Conservation (phyloP, 179 eudicot species). For the Gypsophila paniculata region DNA sequence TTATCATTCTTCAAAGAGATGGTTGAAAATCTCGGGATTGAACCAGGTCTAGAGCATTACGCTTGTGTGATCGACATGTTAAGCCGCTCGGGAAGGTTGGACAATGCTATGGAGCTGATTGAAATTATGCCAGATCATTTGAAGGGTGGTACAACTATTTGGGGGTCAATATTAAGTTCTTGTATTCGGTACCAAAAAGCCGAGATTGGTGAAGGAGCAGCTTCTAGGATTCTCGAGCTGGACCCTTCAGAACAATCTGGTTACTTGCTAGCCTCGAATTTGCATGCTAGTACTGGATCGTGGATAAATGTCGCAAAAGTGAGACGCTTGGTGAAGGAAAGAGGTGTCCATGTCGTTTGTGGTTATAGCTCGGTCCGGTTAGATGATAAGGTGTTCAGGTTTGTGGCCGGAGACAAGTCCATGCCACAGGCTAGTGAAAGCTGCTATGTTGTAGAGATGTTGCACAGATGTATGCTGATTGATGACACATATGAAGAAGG, state of each 20-base stretch:
- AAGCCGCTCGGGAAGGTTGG: slow-evolving; percentile 65
- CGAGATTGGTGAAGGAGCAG: slow-evolving; percentile 43
- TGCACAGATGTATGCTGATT: slow-evolving; percentile 47
- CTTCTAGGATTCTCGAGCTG: slow-evolving; percentile 45
- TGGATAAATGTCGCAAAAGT: slow-evolving; percentile 61
- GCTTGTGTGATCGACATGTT: slow-evolving; percentile 79
- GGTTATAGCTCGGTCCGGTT: slow-evolving; percentile 64
- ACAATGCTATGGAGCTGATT: slow-evolving; percentile 50
- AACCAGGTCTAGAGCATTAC: slow-evolving; percentile 56
- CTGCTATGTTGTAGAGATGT: slow-evolving; percentile 31
- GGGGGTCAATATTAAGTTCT: slow-evolving; percentile 76
- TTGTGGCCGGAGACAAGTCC: slow-evolving; percentile 56
- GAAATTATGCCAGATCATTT: slow-evolving; percentile 36
- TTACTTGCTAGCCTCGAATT: slow-evolving; percentile 59
- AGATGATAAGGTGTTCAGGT: slow-evolving; percentile 38
- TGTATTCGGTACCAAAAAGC: slow-evolving; percentile 41
- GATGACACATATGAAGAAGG: slow-evolving; percentile 25
- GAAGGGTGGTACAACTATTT: slow-evolving; percentile 49
- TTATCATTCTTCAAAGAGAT: slow-evolving; percentile 48
- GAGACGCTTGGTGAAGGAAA: slow-evolving; percentile 58
- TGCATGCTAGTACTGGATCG: slow-evolving; percentile 55
- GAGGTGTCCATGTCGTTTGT: slow-evolving; percentile 47
- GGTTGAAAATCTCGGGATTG: slow-evolving; percentile 32
- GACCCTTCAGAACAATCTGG: slow-evolving; percentile 68
- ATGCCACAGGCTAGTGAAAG: slow-evolving; percentile 32